Evolutionary conservation across 495 filamentous ascomycete species (phyloP), one percentile per base, ranked within the genome.

Genomic region (Penicillium verhagenii): DNA sequence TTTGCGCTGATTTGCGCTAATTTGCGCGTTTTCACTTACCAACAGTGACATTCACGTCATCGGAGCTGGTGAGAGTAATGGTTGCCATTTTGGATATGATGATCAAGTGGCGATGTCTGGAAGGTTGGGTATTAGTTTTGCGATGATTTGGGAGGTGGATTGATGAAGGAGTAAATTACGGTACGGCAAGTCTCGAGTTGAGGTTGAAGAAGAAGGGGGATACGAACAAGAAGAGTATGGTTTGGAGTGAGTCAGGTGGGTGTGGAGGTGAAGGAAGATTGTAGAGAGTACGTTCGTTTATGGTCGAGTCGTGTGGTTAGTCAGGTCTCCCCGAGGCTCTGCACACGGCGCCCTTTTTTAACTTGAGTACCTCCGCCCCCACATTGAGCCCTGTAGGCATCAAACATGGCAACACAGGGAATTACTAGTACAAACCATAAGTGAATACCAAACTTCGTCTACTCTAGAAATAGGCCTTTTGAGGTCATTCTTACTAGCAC

Each of bases 1-100:
- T n/a, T n/a, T n/a, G n/a, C n/a, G n/a, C n/a, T n/a, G n/a, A n/a
- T n/a, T n/a, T n/a, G n/a, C n/a, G n/a, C n/a, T n/a, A n/a, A n/a
- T 8, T 26, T 13, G 21, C 14, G 14, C 16, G 56, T 47, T 35
- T 8, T 19, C 16, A 69, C 81, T 54, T 75, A 86, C 82, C 80
- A 51, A 88, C 82, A 3, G 60, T 55, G 53, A 87, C 69, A 18
- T 78, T 71, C 39, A 74, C 74, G 51, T 71, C 72, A 65, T 88
- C 85, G 40, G 80, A 85, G 72, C 80, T 83, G 46, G 71, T 70
- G 18, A 88, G 76, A 23, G 66, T 78, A 61, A 88, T 79, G 6
- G 54, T 56, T 38, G 55, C 63, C 56, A 58, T 58, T 9, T 37
- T 50, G 35, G 26, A 44, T 40, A 45, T 37, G 18, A 39, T 24